Evolutionary conservation across 2,329 filamentous ascomycete species (phyloP), one percentile per base, ranked within the genome.

Genomic region (Neofusicoccum sp.): DNA sequence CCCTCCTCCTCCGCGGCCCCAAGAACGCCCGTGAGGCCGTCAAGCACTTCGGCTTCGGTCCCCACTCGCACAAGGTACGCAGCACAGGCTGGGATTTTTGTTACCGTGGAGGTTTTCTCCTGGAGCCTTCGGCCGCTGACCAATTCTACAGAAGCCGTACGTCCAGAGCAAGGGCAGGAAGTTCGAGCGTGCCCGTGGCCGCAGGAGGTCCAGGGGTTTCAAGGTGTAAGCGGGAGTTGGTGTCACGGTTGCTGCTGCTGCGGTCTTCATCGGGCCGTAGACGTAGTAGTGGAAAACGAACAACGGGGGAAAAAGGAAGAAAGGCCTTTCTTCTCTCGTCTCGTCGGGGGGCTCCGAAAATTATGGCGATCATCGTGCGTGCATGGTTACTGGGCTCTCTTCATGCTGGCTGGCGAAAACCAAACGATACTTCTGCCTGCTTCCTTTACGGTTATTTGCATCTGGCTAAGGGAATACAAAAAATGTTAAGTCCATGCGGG

Each of bases 31-130:
- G 95, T 78, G 95, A 99, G 88, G 91, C 95, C 66, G 84, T 98
- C 80, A 98, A 96, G 90, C 96, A 99, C 85, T 99, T 99, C 78
- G 95, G 96, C 78, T 90, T 99, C 73, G 96, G 95, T 70, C 95
- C 95, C 69, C 95, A 99, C 88, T 93, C 88, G 81, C 84, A 96
- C 89, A 99, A 98, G 90, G 90, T 91, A 79, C 69, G 84, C 49
- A 53, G 9, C 8, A 34, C 16, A 40, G 16, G 28, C 8, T 48
- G 33, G 36, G 24, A 20, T n/a, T 16, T 36, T 28, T 53, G 61
- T 65, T 64, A 60, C 68, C 63, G 63, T 62, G 41, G n/a, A 26
- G n/a, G 26, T 48, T 51, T 43, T 11, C 36, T 54, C 4, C 9
- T 11, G 38, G 7, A 24, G 20, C 26, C 26, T 33, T 26, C 26